These are phyloP conservation scores for Cyberlindnera maritima DNA, from an alignment of 805 yeast genomes.

Conservation along the genomic window DNA sequence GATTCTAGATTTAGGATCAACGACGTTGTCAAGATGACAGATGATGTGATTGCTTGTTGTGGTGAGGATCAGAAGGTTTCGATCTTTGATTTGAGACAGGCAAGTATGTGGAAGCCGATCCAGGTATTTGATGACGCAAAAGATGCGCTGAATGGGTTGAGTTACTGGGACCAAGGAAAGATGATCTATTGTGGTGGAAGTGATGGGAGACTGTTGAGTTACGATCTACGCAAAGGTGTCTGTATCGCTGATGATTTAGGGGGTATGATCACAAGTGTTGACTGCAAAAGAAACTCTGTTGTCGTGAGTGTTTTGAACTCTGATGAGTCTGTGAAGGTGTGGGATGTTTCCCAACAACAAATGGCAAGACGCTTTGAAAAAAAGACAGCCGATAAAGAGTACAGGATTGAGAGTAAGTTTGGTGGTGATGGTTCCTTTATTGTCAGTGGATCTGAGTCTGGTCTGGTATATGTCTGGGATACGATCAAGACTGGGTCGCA, in stretches of 20 bases:
- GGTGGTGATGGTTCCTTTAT: neutral
- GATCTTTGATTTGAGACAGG: conserved; percentile 16
- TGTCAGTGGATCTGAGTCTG: conserved; percentile 14
- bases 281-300: neutral
- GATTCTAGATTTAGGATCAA: conserved; percentile 14
- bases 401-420: conserved; percentile 11
- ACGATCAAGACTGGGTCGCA: neutral
- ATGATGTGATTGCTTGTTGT: conserved; percentile 19
- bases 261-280: conserved; percentile 3
- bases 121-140: conserved; percentile 32
- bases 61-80: conserved; percentile 19
- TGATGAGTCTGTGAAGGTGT: conserved; percentile 3
- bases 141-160: conserved; percentile 28
- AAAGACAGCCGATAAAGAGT: conserved; percentile 5
- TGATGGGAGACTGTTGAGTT: conserved; percentile 23
- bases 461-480: conserved; percentile 10
- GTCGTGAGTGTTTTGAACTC: conserved; percentile 8
- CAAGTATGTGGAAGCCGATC: conserved; percentile 28
- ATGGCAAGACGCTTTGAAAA: neutral
- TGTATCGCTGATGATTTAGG: conserved; percentile 2
- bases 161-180: conserved; percentile 1
- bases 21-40: conserved; percentile 10
- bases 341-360: conserved; percentile 2
- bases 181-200: conserved; percentile 20
- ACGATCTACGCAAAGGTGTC: conserved; percentile 22